Evolutionary conservation across 2,329 filamentous ascomycete genomes (phyloP).

Genomic region (Penicillium freii): DNA sequence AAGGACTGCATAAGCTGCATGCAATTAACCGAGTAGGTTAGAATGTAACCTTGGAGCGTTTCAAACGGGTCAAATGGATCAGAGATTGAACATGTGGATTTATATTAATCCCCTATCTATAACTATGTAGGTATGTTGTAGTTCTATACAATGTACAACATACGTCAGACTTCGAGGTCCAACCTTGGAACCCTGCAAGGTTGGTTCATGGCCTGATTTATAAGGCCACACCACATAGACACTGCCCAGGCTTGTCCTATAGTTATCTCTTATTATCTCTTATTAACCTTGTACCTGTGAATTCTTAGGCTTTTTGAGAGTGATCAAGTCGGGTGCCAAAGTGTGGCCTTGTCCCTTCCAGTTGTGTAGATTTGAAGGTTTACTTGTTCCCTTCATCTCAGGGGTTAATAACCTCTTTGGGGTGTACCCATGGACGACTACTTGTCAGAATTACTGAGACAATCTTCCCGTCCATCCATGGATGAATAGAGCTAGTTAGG

Average conservation of each 20-base stretch:
- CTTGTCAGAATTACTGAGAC: background rate
- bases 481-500: background rate
- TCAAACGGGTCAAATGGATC: background rate
- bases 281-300: too few species aligned
- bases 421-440: background rate
- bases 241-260: too few species aligned
- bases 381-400: background rate
- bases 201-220: background rate
- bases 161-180: background rate
- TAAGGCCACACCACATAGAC: background rate
- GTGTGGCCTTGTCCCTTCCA: background rate
- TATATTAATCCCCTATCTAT: too few species aligned
- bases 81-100: background rate
- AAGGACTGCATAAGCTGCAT: too few species aligned
- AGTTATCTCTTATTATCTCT: too few species aligned
- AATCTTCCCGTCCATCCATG: background rate
- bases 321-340: background rate
- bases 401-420: background rate
- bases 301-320: too few species aligned
- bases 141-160: background rate
- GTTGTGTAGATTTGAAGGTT: background rate
- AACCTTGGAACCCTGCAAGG: too few species aligned
- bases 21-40: background rate
- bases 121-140: too few species aligned
- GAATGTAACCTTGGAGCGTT: background rate